Evolutionary conservation across 768 basidiomycete genomes (phyloP).

Genomic region (Trametes elegans): DNA sequence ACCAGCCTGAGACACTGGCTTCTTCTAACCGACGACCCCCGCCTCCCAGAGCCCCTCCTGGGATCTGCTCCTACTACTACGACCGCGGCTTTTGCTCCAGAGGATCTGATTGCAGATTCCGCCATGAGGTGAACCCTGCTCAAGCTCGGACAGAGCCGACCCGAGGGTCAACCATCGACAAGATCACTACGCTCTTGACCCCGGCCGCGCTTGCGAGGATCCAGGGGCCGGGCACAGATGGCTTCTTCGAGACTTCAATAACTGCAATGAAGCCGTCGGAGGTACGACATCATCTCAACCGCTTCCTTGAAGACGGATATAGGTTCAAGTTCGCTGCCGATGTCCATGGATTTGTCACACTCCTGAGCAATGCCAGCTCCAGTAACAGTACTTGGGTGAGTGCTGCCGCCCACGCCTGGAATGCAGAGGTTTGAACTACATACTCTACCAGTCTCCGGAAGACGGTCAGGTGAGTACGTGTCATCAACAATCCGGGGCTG

Average conservation of each 20-base stretch:
- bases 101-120: constrained; percentile 45
- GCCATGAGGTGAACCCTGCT: constrained; percentile 29
- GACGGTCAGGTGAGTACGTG: constrained; percentile 52
- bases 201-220: constrained; percentile 44
- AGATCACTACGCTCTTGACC: constrained; percentile 45
- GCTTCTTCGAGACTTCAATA: constrained; percentile 32
- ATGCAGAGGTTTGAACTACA: constrained; percentile 32
- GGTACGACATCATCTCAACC: constrained; percentile 43
- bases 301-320: constrained; percentile 44
- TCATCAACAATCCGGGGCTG: not conserved
- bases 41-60: constrained; percentile 28
- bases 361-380: constrained; percentile 12
- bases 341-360: constrained; percentile 42
- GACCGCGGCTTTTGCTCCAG: constrained; percentile 43
- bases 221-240: constrained; percentile 41
- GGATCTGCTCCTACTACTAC: constrained; percentile 50
- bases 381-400: constrained; percentile 21
- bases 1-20: not conserved
- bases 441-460: constrained; percentile 33
- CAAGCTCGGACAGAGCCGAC: not conserved
- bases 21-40: not conserved
- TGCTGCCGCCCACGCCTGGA: constrained; percentile 20
- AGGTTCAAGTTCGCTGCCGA: constrained; percentile 41
- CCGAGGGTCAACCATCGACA: constrained; percentile 13
- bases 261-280: constrained; percentile 41